Evolutionary conservation across 1,284 basidiomycete genomes (phyloP).

Genomic region (Ustilago crameri): DNA sequence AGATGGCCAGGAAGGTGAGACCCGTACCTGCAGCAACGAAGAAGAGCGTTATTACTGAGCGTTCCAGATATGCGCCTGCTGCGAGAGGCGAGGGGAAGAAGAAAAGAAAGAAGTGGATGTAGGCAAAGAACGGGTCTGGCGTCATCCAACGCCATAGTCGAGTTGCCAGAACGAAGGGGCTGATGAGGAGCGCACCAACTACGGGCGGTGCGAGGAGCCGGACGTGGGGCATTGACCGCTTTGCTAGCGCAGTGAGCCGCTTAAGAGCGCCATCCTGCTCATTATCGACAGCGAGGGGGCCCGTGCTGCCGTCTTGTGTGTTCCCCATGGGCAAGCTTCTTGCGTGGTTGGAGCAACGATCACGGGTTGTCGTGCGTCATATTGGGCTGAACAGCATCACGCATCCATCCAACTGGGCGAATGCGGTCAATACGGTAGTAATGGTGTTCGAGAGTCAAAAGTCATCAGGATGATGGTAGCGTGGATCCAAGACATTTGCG

Average conservation of each 20-base stretch:
- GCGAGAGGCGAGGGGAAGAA: constrained; percentile 56
- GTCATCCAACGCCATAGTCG: constrained; percentile 36
- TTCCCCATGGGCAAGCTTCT: neutral
- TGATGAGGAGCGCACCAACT: constrained; percentile 36
- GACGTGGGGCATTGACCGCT: constrained; percentile 17
- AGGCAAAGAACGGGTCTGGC: constrained; percentile 40
- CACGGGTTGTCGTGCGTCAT: too few relatives aligned
- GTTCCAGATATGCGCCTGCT: constrained; percentile 54
- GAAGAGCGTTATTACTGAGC: constrained; percentile 44
- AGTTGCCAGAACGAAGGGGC: constrained; percentile 38
- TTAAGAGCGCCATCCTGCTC: too few relatives aligned
- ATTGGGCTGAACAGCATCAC: too few relatives aligned
- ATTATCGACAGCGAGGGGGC: neutral
- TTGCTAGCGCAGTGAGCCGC: neutral
- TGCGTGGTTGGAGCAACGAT: neutral
- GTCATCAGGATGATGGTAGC: too few relatives aligned
- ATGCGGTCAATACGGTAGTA: too few relatives aligned
- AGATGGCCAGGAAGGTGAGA: constrained; percentile 39
- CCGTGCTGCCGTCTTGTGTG: too few relatives aligned
- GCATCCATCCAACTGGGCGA: too few relatives aligned
- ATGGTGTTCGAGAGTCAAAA: too few relatives aligned
- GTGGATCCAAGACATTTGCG: too few relatives aligned
- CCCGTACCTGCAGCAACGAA: constrained; percentile 42
- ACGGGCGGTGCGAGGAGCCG: constrained; percentile 26
- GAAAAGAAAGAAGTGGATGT: constrained; percentile 49